Evolutionary conservation across 108 stramenopile species (phyloP).

Genomic region (Skeletonema marinoi): DNA sequence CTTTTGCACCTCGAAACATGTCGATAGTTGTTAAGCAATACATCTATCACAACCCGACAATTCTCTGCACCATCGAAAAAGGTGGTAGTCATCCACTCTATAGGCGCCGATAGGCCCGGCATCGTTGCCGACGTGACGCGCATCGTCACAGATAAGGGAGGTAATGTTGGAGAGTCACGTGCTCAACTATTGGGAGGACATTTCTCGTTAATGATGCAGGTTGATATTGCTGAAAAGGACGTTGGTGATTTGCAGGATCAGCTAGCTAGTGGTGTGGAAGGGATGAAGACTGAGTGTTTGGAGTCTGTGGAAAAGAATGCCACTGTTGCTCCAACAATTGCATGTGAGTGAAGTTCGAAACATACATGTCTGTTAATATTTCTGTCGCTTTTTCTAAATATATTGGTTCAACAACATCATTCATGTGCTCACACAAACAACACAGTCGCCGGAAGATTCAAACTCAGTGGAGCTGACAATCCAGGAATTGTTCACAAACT

Average conservation of each 20-base stretch:
- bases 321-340: slow-evolving; percentile 38
- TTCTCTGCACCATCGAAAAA: slow-evolving; percentile 18
- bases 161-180: slow-evolving; percentile 74
- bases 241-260: slow-evolving; percentile 34
- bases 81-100: slow-evolving; percentile 53
- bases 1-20: background rate
- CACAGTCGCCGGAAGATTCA: slow-evolving; percentile 48
- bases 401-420: background rate
- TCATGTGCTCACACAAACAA: background rate
- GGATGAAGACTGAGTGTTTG: slow-evolving; percentile 58
- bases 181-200: slow-evolving; percentile 65
- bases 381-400: background rate
- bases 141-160: slow-evolving; percentile 62
- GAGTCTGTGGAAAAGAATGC: slow-evolving; percentile 38
- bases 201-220: slow-evolving; percentile 80
- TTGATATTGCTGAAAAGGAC: slow-evolving; percentile 49
- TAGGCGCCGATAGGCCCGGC: slow-evolving; percentile 72
- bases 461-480: slow-evolving; percentile 70
- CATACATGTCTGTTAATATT: background rate
- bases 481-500: slow-evolving; percentile 80
- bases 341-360: slow-evolving; percentile 23
- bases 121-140: slow-evolving; percentile 76
- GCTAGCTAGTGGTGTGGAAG: slow-evolving; percentile 42
- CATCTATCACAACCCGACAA: slow-evolving; percentile 5
- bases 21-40: background rate